Evolutionary conservation across 1,139 yeast genomes (phyloP).

Genomic region (Blastobotrys apis): DNA sequence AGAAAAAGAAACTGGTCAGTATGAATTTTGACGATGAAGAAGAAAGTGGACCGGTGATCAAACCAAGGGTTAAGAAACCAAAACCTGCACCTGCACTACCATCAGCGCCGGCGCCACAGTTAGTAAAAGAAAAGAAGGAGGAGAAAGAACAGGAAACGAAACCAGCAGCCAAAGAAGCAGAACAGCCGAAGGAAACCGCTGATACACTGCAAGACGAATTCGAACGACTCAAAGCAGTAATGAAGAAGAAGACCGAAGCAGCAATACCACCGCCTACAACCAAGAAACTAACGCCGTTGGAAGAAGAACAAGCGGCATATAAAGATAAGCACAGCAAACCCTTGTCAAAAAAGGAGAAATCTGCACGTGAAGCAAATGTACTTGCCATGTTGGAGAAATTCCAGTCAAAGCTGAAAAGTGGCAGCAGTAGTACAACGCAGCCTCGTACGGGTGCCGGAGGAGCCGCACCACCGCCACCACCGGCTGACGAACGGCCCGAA

Average conservation of each 20-base stretch:
- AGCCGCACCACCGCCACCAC: not conserved
- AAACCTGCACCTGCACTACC: not conserved
- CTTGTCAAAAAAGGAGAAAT: slow-evolving; percentile 13
- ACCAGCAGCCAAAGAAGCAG: slow-evolving; percentile 29
- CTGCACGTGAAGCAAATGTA: slow-evolving; percentile 18
- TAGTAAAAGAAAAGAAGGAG: not conserved
- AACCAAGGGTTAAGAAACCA: slow-evolving; percentile 38
- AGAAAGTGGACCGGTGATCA: slow-evolving; percentile 17
- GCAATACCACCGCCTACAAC: slow-evolving; percentile 2
- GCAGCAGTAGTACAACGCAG: slow-evolving; percentile 2
- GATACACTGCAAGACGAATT: slow-evolving; percentile 14
- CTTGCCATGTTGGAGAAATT: slow-evolving; percentile 24
- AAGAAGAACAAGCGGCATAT: slow-evolving; percentile 10
- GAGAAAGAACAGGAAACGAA: not conserved
- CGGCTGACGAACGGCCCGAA: slow-evolving; percentile 9
- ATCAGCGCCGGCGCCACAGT: no score
- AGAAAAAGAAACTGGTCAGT: slow-evolving; percentile 22
- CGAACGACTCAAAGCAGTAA: slow-evolving; percentile 11
- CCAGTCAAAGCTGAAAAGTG: slow-evolving; percentile 24
- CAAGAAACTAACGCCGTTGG: slow-evolving; percentile 2
- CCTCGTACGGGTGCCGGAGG: no score
- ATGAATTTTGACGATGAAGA: slow-evolving; percentile 37
- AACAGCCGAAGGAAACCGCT: slow-evolving; percentile 12
- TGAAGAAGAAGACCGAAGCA: slow-evolving; percentile 9
- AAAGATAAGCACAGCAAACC: slow-evolving; percentile 6